A percentile compares a stretch with the other conserved stretches of the same genome.
Conservation (phyloP, 2,329 filamentous ascomycete genomes). For the Chrysoporthe deuterocubensis region DNA sequence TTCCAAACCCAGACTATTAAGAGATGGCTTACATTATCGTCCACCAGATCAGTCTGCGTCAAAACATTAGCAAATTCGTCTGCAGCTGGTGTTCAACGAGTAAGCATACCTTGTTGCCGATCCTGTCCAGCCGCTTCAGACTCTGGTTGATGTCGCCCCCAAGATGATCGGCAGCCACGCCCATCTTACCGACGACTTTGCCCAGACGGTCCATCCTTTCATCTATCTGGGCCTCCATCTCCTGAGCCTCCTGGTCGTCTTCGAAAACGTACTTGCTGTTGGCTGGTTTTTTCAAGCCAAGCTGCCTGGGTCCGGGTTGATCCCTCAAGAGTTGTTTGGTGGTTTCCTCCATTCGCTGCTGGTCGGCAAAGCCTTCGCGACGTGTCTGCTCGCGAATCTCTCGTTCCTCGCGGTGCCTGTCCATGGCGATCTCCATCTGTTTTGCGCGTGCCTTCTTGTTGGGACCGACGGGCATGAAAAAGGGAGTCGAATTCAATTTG, state of each 20-base stretch:
- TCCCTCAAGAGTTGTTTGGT: conserved; percentile 37
- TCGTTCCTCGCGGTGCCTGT: conserved; percentile 68
- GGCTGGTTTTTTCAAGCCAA: conserved; percentile 43
- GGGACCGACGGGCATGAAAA: conserved; percentile 78
- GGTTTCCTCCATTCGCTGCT: conserved; percentile 56
- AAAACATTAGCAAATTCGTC: not conserved
- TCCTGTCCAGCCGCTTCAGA: conserved; percentile 66
- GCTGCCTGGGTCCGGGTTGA: conserved; percentile 1
- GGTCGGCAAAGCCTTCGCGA: conserved; percentile 54
- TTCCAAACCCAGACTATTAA: not conserved
- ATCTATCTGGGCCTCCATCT: conserved; percentile 61
- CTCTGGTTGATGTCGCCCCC: conserved; percentile 59
- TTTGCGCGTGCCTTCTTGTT: conserved; percentile 65
- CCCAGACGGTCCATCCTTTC: conserved; percentile 43
- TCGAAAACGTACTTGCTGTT: conserved; percentile 76
- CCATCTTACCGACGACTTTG: conserved; percentile 73
- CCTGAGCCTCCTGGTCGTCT: conserved; percentile 57
- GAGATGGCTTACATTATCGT: conserved; percentile 68
- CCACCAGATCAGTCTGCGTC: conserved; percentile 76
- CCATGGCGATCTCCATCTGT: conserved; percentile 70
- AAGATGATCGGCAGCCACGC: conserved; percentile 75
- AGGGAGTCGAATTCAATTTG: conserved; percentile 88
- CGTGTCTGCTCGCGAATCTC: conserved; percentile 68
- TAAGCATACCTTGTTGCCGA: conserved; percentile 72
- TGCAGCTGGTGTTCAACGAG: not conserved